phyloP scores from a whole-genome alignment of 805 yeast species.

The Starmerella bacillaris region DNA sequence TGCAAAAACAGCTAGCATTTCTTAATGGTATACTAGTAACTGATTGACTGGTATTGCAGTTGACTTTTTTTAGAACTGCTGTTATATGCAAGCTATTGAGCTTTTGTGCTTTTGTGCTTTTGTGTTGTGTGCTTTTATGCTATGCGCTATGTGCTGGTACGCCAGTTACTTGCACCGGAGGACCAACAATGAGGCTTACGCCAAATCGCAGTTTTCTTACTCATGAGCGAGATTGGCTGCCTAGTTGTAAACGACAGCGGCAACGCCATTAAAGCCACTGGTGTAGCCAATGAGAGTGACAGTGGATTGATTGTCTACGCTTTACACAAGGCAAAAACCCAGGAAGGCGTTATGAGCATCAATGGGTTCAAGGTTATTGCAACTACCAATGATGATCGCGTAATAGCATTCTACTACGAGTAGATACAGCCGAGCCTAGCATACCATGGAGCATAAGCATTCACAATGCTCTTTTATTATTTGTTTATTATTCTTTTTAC shows the following conservation, averaged over 20 bases:
- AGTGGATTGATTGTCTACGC: conserved; percentile 7
- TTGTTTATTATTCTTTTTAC: too few relatives aligned
- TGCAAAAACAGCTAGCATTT: conserved; percentile 14
- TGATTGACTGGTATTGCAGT: too few relatives aligned
- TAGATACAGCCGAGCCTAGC: too few relatives aligned
- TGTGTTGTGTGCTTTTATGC: too few relatives aligned
- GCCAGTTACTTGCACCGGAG: neutral
- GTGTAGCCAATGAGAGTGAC: conserved; percentile 10
- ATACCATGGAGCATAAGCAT: too few relatives aligned
- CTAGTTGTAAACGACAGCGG: conserved; percentile 2
- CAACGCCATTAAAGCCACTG: conserved; percentile 4
- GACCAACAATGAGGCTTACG: neutral
- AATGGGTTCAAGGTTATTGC: conserved; percentile 5
- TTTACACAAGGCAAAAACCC: conserved; percentile 1
- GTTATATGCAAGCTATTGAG: too few relatives aligned
- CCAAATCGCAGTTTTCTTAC: too few relatives aligned
- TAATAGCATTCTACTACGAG: conserved; percentile 3
- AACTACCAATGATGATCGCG: conserved; percentile 1
- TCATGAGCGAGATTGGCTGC: conserved; percentile 1
- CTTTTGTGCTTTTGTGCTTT: too few relatives aligned
- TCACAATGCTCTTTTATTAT: too few relatives aligned
- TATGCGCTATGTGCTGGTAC: neutral
- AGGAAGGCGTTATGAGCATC: conserved; percentile 7
- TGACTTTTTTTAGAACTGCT: too few relatives aligned
- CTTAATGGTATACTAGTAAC: too few relatives aligned